A percentile compares a stretch with the other conserved stretches of the same genome.
These are phyloP conservation scores for Camptophora hylomeconis DNA, from an alignment of 2,329 filamentous ascomycete species.

Conservation along the genomic window DNA sequence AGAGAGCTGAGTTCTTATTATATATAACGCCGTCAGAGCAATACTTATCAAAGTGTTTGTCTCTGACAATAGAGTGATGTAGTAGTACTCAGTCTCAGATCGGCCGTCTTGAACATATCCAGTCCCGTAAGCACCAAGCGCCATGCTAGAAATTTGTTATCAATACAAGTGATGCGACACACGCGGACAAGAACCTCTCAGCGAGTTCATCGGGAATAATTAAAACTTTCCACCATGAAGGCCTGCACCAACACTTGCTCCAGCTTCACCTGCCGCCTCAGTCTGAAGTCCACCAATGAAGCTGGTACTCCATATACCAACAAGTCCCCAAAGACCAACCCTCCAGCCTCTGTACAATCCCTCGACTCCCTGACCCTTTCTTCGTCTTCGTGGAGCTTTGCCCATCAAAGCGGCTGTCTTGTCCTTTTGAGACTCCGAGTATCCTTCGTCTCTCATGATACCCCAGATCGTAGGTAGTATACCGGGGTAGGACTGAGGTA, in stretches of 20 bases:
- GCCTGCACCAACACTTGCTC: slow-evolving; percentile 7
- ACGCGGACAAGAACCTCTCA: too few species aligned
- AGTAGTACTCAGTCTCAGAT: too few species aligned
- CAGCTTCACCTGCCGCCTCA: slow-evolving; percentile 8
- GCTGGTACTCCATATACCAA: slow-evolving; percentile 41
- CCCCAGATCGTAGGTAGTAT: slow-evolving; percentile 82
- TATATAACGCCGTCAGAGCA: too few species aligned
- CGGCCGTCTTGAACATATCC: too few species aligned
- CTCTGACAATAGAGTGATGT: too few species aligned
- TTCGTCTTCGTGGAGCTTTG: slow-evolving; percentile 30
- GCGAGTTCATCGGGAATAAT: too few species aligned
- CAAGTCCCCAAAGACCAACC: slow-evolving; percentile 41
- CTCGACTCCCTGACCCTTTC: slow-evolving; percentile 41
- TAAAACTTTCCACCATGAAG: slow-evolving; percentile 17
- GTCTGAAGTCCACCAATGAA: slow-evolving; percentile 25
- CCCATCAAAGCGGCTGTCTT: slow-evolving; percentile 22
- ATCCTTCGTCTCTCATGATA: slow-evolving; percentile 73
- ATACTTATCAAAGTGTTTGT: too few species aligned
- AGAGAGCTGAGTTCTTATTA: too few species aligned
- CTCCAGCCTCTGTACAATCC: slow-evolving; percentile 46
- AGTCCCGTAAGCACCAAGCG: too few species aligned
- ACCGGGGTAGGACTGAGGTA: slow-evolving; percentile 66
- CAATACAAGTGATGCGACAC: too few species aligned
- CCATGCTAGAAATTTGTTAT: too few species aligned
- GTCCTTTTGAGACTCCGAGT: slow-evolving; percentile 32